phyloP scores from a whole-genome alignment of 2,329 filamentous ascomycete genomes.

The Botrytis elliptica region DNA sequence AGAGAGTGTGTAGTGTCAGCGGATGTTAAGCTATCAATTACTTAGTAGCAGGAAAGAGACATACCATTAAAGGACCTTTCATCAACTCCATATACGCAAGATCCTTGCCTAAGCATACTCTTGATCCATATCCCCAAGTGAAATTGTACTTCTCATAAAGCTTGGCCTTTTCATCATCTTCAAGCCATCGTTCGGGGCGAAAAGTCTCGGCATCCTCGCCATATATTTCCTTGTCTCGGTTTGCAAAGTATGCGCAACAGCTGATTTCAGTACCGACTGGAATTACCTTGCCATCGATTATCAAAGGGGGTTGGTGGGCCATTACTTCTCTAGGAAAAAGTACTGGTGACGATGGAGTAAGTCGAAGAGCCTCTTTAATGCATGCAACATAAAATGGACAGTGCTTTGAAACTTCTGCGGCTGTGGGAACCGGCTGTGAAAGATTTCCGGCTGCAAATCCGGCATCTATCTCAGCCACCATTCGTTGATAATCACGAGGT shows the following conservation, averaged over 20 bases:
- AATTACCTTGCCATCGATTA: constrained; percentile 9
- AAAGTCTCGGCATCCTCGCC: constrained; percentile 15
- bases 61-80: constrained; percentile 6
- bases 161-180: constrained; percentile 1
- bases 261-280: constrained; percentile 5
- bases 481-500: background rate
- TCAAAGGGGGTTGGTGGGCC: background rate
- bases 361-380: constrained; percentile 15
- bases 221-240: constrained; percentile 12
- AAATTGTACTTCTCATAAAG: constrained; percentile 14
- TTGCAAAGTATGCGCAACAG: background rate
- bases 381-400: constrained; percentile 14
- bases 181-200: constrained; percentile 14
- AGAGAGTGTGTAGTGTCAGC: background rate
- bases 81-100: constrained; percentile 17
- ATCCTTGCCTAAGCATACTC: constrained; percentile 17
- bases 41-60: background rate
- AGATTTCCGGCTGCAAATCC: background rate
- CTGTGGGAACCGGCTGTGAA: background rate
- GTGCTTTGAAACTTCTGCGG: background rate
- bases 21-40: background rate
- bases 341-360: constrained; percentile 7
- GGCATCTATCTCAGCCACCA: constrained; percentile 5
- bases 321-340: constrained; percentile 15
- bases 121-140: constrained; percentile 17